Base-by-base conservation (phyloP, 2,329 filamentous ascomycete genomes). In the Penicillium sclerotigenum region DNA sequence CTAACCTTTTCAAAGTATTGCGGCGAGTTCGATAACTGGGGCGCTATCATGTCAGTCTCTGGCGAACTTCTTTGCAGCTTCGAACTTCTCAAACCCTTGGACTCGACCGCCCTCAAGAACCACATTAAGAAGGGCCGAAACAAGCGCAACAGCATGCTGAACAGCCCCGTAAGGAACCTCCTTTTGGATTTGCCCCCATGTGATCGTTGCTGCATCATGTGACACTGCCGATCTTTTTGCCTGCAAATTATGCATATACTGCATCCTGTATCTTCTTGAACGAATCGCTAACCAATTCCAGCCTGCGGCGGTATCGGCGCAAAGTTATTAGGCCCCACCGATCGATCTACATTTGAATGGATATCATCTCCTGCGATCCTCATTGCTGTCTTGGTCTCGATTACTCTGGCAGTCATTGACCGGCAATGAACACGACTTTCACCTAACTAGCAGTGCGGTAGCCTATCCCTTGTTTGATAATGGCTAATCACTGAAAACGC, bases 21-120 rank as follows among this genome's bases (percentile, higher is more conserved):
- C 68, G 94, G 94, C 64, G 94, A 99, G 74, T 99, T 99, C 65
- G 94, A 99, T 72, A 99, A 99, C 62, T 97, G 94, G 91, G 94
- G 94, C 20, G 94, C 94, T 14, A 92, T 97, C 64, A 99, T 99
- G 94, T 96, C 93, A 2, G 94, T 99, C 22, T 97, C 91, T 1
- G 85, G 85, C 14, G 94, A 97, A 74, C 78, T 99, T 50, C 84
- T 99, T 1, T 99, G 94, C 78, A 97, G 92, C 72, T 99, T 99
- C 70, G 94, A 99, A 76, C 81, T 99, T 16, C 82, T 99, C 58
- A 99, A 99, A 75, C 94, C 94, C 8, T 82, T 99, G 45, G 94
- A 99, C 75, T 97, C 92, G 13, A 95, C 90, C 67, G 93, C 93
- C 33, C 81, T 99, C 59, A 99, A 99, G 83, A 97, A 88, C 66